Evolutionary conservation across 805 yeast genomes (phyloP).

Genomic region (Yarrowia sp.): DNA sequence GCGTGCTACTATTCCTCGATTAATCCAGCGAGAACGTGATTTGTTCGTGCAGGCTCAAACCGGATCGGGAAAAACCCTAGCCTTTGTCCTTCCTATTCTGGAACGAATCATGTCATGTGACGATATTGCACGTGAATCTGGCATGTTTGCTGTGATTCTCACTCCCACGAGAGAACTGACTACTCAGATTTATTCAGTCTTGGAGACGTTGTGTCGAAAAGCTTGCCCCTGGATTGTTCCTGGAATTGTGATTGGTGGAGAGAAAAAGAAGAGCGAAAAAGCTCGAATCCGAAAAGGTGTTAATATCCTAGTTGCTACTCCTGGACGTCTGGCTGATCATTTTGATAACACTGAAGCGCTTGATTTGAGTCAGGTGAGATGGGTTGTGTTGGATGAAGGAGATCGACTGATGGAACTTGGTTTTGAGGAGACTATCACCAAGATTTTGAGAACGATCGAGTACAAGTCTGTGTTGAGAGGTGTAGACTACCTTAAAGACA

Average conservation of each 20-base stretch:
- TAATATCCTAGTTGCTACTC: constrained; percentile 93
- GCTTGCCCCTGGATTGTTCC: constrained; percentile 90
- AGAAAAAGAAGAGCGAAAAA: constrained; percentile 94
- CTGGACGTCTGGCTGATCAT: constrained; percentile 94
- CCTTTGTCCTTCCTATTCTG: constrained; percentile 81
- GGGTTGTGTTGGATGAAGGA: constrained; percentile 94
- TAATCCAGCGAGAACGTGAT: constrained; percentile 53
- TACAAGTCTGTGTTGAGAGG: constrained; percentile 43
- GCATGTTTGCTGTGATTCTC: constrained; percentile 82
- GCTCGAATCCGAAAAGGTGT: constrained; percentile 95
- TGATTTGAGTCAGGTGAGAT: constrained; percentile 70
- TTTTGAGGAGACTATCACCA: constrained; percentile 86
- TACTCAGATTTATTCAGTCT: constrained; percentile 78
- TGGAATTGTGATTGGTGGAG: constrained; percentile 96
- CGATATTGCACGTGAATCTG: constrained; percentile 58
- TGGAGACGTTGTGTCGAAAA: constrained; percentile 57
- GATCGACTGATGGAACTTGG: constrained; percentile 95
- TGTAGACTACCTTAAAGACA: constrained; percentile 35
- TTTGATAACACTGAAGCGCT: constrained; percentile 81
- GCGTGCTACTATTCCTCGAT: constrained; percentile 68
- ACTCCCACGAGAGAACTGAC: constrained; percentile 97
- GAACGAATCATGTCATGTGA: constrained; percentile 61
- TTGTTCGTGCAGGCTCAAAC: constrained; percentile 94
- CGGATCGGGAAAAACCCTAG: constrained; percentile 95
- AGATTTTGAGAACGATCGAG: constrained; percentile 63